A percentile compares a stretch with the other conserved stretches of the same genome.
Evolutionary conservation across 1,284 basidiomycete species (phyloP).

Genomic region (Marasmius oreades): DNA sequence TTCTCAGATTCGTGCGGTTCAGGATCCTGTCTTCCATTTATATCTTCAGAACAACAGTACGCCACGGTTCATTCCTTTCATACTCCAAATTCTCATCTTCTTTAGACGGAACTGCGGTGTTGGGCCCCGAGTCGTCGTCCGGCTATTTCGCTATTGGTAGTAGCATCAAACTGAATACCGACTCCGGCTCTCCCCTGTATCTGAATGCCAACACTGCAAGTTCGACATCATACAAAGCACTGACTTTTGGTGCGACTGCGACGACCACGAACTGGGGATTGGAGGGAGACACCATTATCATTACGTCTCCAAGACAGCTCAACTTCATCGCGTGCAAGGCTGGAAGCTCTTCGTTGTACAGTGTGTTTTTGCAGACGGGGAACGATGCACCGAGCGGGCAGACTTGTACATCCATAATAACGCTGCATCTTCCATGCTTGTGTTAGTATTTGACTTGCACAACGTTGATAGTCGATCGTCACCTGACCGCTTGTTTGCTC

Average conservation of each 20-base stretch:
- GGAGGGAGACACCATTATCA: slow-evolving; percentile 59
- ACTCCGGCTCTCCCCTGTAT: slow-evolving; percentile 39
- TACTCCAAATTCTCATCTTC: background rate
- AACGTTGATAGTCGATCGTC: no score
- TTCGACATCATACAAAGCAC: slow-evolving; percentile 46
- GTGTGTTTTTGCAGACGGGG: slow-evolving; percentile 49
- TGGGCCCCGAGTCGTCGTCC: slow-evolving; percentile 49
- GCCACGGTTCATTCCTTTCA: slow-evolving; percentile 10
- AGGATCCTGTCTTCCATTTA: slow-evolving; percentile 53
- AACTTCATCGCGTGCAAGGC: slow-evolving; percentile 56
- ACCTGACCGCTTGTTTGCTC: no score
- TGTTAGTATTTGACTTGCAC: slow-evolving; percentile 27
- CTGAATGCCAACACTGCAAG: slow-evolving; percentile 43
- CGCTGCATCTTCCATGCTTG: slow-evolving; percentile 51
- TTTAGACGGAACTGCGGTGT: slow-evolving; percentile 43
- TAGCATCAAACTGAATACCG: slow-evolving; percentile 43
- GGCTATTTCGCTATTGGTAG: slow-evolving; percentile 49
- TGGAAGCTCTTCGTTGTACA: slow-evolving; percentile 36
- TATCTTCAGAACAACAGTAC: slow-evolving; percentile 51
- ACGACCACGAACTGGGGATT: slow-evolving; percentile 53
- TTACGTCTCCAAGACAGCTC: slow-evolving; percentile 44
- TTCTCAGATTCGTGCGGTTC: slow-evolving; percentile 51
- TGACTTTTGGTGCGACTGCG: slow-evolving; percentile 43
- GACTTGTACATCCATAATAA: slow-evolving; percentile 39
- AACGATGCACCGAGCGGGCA: slow-evolving; percentile 44